phyloP scores from a whole-genome alignment of 768 basidiomycete species.

The Rhodotorula graminis region DNA sequence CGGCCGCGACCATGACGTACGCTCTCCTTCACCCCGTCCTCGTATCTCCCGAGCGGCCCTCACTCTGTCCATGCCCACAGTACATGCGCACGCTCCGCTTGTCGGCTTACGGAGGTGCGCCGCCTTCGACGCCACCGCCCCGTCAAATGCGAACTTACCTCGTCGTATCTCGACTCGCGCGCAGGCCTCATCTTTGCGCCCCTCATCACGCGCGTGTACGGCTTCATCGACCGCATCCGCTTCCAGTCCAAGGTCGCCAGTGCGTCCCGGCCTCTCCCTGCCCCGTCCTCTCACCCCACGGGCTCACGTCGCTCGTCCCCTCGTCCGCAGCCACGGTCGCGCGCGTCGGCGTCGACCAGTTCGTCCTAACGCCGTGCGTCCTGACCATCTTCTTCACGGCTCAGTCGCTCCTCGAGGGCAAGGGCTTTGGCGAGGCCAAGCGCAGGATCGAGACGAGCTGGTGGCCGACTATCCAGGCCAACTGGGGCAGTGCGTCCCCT shows the following conservation, averaged over 20 bases:
- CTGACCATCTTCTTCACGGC: slow-evolving; percentile 63
- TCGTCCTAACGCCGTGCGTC: slow-evolving; percentile 64
- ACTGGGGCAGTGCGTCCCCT: slow-evolving; percentile 58
- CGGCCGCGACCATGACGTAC: slow-evolving; percentile 65
- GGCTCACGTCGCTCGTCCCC: background rate
- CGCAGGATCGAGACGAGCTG: slow-evolving; percentile 60
- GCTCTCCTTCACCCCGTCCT: background rate
- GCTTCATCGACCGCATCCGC: slow-evolving; percentile 64
- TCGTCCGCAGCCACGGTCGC: slow-evolving; percentile 7
- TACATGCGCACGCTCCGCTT: slow-evolving; percentile 21
- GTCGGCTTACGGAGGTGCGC: slow-evolving; percentile 21
- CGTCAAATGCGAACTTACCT: slow-evolving; percentile 55
- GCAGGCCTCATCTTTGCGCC: slow-evolving; percentile 76
- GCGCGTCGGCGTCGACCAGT: slow-evolving; percentile 75
- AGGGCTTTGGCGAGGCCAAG: slow-evolving; percentile 55
- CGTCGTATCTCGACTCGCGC: slow-evolving; percentile 58
- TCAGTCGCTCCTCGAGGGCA: slow-evolving; percentile 77
- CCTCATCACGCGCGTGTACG: slow-evolving; percentile 74
- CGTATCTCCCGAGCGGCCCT: background rate
- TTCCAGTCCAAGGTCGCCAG: slow-evolving; percentile 48
- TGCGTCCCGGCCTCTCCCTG: background rate
- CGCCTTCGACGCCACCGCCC: no score
- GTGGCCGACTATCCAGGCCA: slow-evolving; percentile 65
- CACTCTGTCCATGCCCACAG: background rate
- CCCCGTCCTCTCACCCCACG: no score